Conservation (phyloP, 1,284 basidiomycete genomes). For the Ganoderma resinaceum region DNA sequence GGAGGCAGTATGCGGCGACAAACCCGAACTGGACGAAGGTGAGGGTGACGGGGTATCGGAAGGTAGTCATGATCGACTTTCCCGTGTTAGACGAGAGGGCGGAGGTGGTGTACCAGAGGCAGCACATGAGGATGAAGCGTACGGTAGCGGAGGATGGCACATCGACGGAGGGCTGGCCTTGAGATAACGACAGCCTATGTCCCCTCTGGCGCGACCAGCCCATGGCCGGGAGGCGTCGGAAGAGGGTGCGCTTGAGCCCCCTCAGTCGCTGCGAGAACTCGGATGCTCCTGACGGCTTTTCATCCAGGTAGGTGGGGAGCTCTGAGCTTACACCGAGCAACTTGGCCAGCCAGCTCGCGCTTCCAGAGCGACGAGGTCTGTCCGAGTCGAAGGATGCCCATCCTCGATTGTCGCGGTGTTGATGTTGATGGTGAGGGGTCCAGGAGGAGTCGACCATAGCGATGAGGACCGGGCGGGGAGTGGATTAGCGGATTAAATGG, state of each 20-base stretch:
- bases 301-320: slow-evolving; percentile 30
- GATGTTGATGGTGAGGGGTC: slow-evolving; percentile 26
- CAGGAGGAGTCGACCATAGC: slow-evolving; percentile 30
- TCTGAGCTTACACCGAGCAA: slow-evolving; percentile 28
- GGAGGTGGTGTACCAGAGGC: slow-evolving; percentile 84
- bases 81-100: slow-evolving; percentile 91
- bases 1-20: slow-evolving; percentile 85
- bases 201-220: slow-evolving; percentile 25
- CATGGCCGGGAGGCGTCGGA: slow-evolving; percentile 30
- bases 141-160: slow-evolving; percentile 41
- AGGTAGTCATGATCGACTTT: slow-evolving; percentile 87
- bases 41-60: slow-evolving; percentile 89
- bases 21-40: slow-evolving; percentile 99
- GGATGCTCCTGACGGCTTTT: slow-evolving; percentile 30
- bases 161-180: slow-evolving; percentile 13
- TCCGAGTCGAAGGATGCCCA: slow-evolving; percentile 30
- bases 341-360: slow-evolving; percentile 36
- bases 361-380: slow-evolving; percentile 24
- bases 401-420: slow-evolving; percentile 24
- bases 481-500: slow-evolving; percentile 21
- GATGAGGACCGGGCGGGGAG: slow-evolving; percentile 8
- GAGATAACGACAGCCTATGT: slow-evolving; percentile 19
- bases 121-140: slow-evolving; percentile 72
- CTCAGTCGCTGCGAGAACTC: slow-evolving; percentile 27
- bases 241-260: slow-evolving; percentile 30